Evolutionary conservation across 2,329 filamentous ascomycete species (phyloP).

Genomic region (Scopulariopsis brevicaulis): DNA sequence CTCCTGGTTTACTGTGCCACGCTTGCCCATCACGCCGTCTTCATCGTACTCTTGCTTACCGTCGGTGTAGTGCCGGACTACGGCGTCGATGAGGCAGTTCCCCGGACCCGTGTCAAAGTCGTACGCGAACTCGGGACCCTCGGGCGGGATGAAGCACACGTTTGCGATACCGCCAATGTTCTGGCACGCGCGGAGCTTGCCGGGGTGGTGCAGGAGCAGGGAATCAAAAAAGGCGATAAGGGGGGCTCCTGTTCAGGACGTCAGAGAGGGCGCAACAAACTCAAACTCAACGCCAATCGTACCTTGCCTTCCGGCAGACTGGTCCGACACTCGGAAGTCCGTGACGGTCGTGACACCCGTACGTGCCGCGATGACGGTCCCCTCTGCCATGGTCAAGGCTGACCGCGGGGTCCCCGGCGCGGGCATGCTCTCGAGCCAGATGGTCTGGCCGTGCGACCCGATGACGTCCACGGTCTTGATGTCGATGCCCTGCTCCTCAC

Average conservation of each 20-base stretch:
- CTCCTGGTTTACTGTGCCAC: conserved; percentile 34
- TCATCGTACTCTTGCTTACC: conserved; percentile 37
- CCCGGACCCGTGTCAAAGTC: conserved; percentile 46
- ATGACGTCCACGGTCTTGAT: conserved; percentile 37
- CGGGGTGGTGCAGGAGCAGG: conserved; percentile 42
- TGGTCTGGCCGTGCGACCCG: conserved; percentile 47
- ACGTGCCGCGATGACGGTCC: conserved; percentile 37
- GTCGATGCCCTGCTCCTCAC: conserved; percentile 26
- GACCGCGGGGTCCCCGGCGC: conserved; percentile 30
- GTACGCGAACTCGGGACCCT: conserved; percentile 19
- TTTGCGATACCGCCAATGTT: conserved; percentile 52
- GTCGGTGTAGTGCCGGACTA: conserved; percentile 39
- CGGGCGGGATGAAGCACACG: conserved; percentile 46
- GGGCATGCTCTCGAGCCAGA: conserved; percentile 44
- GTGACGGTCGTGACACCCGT: conserved; percentile 48
- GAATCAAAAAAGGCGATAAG: conserved; percentile 47
- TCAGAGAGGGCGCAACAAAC: too few relatives aligned
- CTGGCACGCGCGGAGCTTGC: conserved; percentile 44
- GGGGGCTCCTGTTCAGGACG: conserved; percentile 21
- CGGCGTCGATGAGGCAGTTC: conserved; percentile 44
- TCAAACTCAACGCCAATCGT: too few relatives aligned
- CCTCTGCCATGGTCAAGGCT: conserved; percentile 46
- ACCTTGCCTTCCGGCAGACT: conserved; percentile 42
- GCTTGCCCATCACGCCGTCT: conserved; percentile 36
- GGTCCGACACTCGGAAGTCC: conserved; percentile 45